phyloP scores from a whole-genome alignment of 306 rosid species.

The Lupinus albus region DNA sequence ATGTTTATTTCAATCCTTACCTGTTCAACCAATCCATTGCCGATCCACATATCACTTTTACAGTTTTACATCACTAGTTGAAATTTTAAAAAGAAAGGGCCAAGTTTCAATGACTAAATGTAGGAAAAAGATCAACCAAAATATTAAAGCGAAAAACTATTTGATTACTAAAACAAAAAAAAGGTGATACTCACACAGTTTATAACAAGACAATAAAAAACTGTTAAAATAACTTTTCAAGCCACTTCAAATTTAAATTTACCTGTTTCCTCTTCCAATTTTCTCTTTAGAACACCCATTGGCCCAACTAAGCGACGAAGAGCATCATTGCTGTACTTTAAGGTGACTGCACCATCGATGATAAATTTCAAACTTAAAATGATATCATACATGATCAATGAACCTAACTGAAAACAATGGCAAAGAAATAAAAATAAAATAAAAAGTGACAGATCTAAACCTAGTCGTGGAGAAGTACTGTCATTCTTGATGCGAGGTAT shows the following conservation, averaged over 20 bases:
- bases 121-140: slow-evolving; percentile 9
- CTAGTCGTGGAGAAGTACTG: slow-evolving; percentile 73
- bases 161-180: slow-evolving; percentile 14
- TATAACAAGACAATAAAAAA: slow-evolving; percentile 8
- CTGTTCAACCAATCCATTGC: slow-evolving; percentile 9
- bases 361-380: slow-evolving; percentile 39
- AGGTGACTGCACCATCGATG: slow-evolving; percentile 63
- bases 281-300: slow-evolving; percentile 74
- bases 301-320: slow-evolving; percentile 92
- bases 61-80: slow-evolving; percentile 14
- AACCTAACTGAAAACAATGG: slow-evolving; percentile 15
- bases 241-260: slow-evolving; percentile 24
- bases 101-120: background rate
- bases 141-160: slow-evolving; percentile 1
- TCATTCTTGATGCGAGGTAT: slow-evolving; percentile 60
- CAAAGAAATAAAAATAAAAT: slow-evolving; percentile 3
- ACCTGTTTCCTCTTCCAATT: slow-evolving; percentile 95
- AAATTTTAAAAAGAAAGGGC: background rate
- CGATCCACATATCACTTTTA: slow-evolving; percentile 13
- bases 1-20: background rate
- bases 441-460: slow-evolving; percentile 44
- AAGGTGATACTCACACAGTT: slow-evolving; percentile 14
- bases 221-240: slow-evolving; percentile 15
- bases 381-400: slow-evolving; percentile 19
- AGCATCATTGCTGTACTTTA: slow-evolving; percentile 80